Percentiles rank a stretch among this genome's conserved stretches.
These are phyloP conservation scores for Parasarocladium wereldwijsianum DNA, from an alignment of 2,329 filamentous ascomycete species.

Conservation along the genomic window DNA sequence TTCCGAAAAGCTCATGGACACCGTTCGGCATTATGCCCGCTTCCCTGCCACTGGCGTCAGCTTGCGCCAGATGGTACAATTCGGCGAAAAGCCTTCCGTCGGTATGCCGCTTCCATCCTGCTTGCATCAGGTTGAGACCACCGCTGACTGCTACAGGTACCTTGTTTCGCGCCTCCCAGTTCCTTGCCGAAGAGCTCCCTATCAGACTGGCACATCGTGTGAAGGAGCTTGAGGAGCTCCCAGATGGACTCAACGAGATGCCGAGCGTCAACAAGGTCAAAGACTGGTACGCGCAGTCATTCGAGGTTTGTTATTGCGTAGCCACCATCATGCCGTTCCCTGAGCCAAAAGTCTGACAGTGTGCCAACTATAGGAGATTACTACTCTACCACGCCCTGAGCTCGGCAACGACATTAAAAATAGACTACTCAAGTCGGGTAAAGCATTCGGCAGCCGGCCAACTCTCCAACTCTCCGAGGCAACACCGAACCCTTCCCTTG, in stretches of 20 bases:
- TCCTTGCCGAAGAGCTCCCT: conserved; percentile 93
- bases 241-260: conserved; percentile 96
- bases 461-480: conserved; percentile 63
- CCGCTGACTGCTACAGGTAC: conserved; percentile 46
- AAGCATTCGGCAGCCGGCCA: conserved; percentile 35
- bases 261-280: conserved; percentile 87
- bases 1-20: conserved; percentile 82
- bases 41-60: conserved; percentile 96
- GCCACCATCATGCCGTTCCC: background rate
- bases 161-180: conserved; percentile 92
- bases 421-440: conserved; percentile 57
- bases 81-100: conserved; percentile 83
- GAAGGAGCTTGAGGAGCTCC: conserved; percentile 80
- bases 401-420: conserved; percentile 64
- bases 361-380: conserved; percentile 64
- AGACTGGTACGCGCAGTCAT: conserved; percentile 98
- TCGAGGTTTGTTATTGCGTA: conserved; percentile 53
- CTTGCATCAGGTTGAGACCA: background rate
- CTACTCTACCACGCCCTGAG: conserved; percentile 62
- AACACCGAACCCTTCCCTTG: conserved; percentile 80
- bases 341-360: conserved; percentile 1
- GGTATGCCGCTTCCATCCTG: conserved; percentile 32
- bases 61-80: conserved; percentile 97
- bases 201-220: conserved; percentile 94
- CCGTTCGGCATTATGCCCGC: conserved; percentile 91